Base-by-base conservation (phyloP, 2,329 filamentous ascomycete genomes). In the Pseudopyrenochaeta lycopersici region DNA sequence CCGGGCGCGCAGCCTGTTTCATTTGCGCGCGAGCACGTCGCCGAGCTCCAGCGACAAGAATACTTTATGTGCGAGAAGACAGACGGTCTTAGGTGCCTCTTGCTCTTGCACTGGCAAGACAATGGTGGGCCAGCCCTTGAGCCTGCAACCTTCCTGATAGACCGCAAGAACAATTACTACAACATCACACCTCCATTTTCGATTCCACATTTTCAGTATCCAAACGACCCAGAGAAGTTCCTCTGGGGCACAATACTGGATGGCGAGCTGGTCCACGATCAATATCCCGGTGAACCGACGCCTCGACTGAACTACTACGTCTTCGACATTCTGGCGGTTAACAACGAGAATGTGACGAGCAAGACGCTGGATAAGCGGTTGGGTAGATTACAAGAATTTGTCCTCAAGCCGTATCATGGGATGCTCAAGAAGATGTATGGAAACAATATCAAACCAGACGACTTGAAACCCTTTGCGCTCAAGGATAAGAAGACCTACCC, bases 21-120 rank as follows among this genome's bases (percentile, higher is more conserved):
- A 70, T 99, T 99, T 74, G 84, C 90, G 49, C 84, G 89, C 52
- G 83, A 86, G 66, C 95, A 99, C 76, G 78, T 98, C 9, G 80
- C 87, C n/a, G 92, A 96, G 78, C 84, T 99, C 31, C 87, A 89
- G 57, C 83, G 84, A 53, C 83, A 90, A 71, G 95, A 98, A 77
- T 99, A 98, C 80, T 99, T 93, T 74, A 90, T 99, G 61, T 97
- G 94, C 81, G 95, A 99, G 78, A 99, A 99, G 80, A 97, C 94
- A 1, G 95, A 99, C 73, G 95, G 95, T 49, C 91, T 98, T 60
- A 88, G 95, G 60, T 97, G 96, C 75, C 85, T 99, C n/a, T 85
- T 99, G 61, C 98, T 96, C 81, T 87, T 95, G 62, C 92, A 91
- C 45, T 88, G 89, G 71, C 80, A 81, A 20, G 83, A 87, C 36